These are phyloP conservation scores for Aspergillus jensenii DNA, from an alignment of 2,329 filamentous ascomycete genomes.

Conservation along the genomic window DNA sequence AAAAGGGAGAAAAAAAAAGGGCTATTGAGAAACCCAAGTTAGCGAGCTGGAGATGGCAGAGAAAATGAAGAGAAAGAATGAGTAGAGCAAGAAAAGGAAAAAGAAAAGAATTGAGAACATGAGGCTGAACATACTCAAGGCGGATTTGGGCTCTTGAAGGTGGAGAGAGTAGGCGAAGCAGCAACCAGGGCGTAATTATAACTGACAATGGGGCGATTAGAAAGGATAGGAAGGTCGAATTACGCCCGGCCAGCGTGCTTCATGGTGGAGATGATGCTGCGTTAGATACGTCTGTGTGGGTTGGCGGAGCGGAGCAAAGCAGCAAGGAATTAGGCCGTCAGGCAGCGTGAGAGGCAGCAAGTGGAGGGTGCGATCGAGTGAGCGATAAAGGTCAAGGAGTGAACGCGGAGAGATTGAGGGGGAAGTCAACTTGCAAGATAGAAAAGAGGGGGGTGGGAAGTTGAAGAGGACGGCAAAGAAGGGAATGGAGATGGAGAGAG, in stretches of 20 bases:
- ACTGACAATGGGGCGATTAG: slow-evolving; percentile 1
- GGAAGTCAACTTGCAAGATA: neutral
- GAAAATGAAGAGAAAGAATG: slow-evolving; percentile 1
- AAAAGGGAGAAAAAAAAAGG: neutral
- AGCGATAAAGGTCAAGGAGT: neutral
- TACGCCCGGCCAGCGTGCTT: slow-evolving; percentile 25
- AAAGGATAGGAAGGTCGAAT: slow-evolving; percentile 8
- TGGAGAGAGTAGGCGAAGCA: neutral
- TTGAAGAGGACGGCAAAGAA: neutral
- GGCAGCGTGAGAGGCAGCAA: slow-evolving; percentile 19
- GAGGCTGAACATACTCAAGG: slow-evolving; percentile 14
- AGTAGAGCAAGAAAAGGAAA: slow-evolving; percentile 4
- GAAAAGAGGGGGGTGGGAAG: neutral
- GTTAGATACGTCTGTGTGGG: slow-evolving; percentile 14
- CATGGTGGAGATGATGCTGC: slow-evolving; percentile 25
- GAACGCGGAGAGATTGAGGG: neutral
- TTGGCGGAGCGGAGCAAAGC: slow-evolving; percentile 13
- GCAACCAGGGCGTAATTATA: neutral
- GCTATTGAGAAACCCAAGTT: slow-evolving; percentile 6
- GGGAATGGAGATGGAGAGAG: neutral
- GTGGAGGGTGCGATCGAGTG: slow-evolving; percentile 1
- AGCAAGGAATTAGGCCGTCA: slow-evolving; percentile 21
- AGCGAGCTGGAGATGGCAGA: slow-evolving; percentile 5
- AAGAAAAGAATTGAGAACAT: slow-evolving; percentile 6
- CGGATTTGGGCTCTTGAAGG: neutral